phyloP scores from a whole-genome alignment of 148 eudicot species.

The Polygonum maritimum region DNA sequence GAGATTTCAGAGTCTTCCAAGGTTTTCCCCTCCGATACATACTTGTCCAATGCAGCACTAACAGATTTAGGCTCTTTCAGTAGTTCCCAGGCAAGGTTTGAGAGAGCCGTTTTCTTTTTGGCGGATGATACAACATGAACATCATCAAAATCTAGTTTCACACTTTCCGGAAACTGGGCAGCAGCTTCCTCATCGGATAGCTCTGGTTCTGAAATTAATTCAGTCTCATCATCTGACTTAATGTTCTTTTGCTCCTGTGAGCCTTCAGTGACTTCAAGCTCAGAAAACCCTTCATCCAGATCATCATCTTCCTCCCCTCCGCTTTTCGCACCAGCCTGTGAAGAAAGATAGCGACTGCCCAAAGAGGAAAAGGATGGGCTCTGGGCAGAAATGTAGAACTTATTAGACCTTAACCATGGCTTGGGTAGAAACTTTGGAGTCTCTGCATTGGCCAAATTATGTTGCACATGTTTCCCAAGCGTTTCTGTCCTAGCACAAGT shows the following conservation, averaged over 20 bases:
- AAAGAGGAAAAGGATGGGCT: conserved; percentile 7
- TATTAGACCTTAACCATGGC: background rate
- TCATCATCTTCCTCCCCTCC: conserved; percentile 21
- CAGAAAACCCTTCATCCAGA: conserved; percentile 86
- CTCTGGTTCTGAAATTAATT: conserved; percentile 35
- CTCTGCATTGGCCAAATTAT: background rate
- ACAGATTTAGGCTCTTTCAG: conserved; percentile 30
- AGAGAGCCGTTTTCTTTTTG: conserved; percentile 8
- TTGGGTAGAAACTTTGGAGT: background rate
- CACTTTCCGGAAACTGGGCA: conserved; percentile 31
- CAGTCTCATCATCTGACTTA: conserved; percentile 19
- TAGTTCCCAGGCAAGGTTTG: conserved; percentile 27
- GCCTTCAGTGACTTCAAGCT: conserved; percentile 45
- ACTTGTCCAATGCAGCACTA: conserved; percentile 36
- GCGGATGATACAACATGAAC: conserved; percentile 12
- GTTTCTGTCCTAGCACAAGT: conserved; percentile 11
- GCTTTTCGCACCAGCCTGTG: conserved; percentile 14
- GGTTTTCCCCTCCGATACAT: conserved; percentile 47
- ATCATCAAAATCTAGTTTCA: conserved; percentile 26
- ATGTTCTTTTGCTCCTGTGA: conserved; percentile 14
- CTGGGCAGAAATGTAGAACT: background rate
- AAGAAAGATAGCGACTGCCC: conserved; percentile 10
- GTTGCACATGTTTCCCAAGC: conserved; percentile 5
- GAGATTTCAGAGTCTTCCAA: conserved; percentile 22
- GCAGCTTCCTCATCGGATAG: conserved; percentile 34